Base-by-base conservation (phyloP, 179 eudicot species). In the Spergularia azorica region DNA sequence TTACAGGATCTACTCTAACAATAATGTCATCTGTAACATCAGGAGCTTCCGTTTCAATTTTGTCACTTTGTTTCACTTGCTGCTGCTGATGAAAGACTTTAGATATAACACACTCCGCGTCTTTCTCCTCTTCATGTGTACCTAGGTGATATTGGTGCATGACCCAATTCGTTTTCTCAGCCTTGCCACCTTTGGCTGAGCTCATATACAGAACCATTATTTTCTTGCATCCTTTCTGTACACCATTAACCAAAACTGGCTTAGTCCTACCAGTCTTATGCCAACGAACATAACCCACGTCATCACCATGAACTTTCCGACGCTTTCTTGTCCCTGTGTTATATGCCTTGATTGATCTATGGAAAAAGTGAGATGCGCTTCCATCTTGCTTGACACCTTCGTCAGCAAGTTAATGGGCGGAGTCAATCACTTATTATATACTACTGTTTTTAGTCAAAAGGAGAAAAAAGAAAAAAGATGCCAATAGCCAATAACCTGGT, bases 101-200 rank as follows among this genome's bases (percentile, higher is more conserved):
- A 0, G 97, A 91, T 39, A 95, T 86, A 50, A 95, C 92, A 82
- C 51, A 88, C 43, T 91, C 89, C 32, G 97, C 97, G 52, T 91
- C 97, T 68, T 81, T 89, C 80, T 95, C 98, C 58, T 95, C 97
- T 71, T 91, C 93, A 64, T 86, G 89, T 0, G 85, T 83, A 58
- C 98, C 98, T 26, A 93, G 76, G 77, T 95, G 97, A 77, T 91
- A 95, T 43, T 95, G 98, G 78, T 95, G 97, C 98, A 92, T 88
- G 55, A 88, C 93, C 98, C 98, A 95, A 76, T 88, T 91, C 0
- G 95, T 88, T 80, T 93, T 95, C 79, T 89, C 96, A 0, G 93
- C 41, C 73, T 89, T 95, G 9, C 88, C 94, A 32, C 90, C 94
- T 79, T 81, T 87, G 16, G 72, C 75, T 2, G 88, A 72, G 77